These are phyloP conservation scores for Porcisia hertigi DNA, from an alignment of 208 protist genomes.

Conservation along the genomic window DNA sequence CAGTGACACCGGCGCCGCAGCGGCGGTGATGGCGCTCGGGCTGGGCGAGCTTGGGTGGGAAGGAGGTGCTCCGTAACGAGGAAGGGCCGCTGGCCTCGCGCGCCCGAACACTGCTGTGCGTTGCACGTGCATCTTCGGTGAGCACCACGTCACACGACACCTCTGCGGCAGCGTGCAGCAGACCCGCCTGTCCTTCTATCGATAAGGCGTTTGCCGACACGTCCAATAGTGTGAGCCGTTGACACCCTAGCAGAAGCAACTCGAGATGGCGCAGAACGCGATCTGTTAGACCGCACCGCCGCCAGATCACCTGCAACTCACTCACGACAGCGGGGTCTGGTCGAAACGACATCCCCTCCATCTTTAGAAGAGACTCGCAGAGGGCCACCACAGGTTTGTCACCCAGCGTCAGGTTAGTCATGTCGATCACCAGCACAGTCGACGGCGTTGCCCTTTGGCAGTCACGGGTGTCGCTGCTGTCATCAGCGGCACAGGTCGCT, in stretches of 20 bases:
- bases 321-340: slow-evolving; percentile 2
- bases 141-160: slow-evolving; percentile 34
- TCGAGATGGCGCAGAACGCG: slow-evolving; percentile 42
- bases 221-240: slow-evolving; percentile 41
- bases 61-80: not conserved
- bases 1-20: not conserved
- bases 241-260: slow-evolving; percentile 47
- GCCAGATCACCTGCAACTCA: slow-evolving; percentile 45
- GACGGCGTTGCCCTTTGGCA: not conserved
- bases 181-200: slow-evolving; percentile 13
- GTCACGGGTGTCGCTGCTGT: not conserved
- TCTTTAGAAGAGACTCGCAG: slow-evolving; percentile 60
- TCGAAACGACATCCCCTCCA: slow-evolving; percentile 20
- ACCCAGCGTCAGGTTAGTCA: slow-evolving; percentile 36
- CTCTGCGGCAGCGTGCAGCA: slow-evolving; percentile 29
- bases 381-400: slow-evolving; percentile 64
- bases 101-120: slow-evolving; percentile 4
- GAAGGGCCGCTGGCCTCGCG: slow-evolving; percentile 10
- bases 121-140: slow-evolving; percentile 5
- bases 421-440: slow-evolving; percentile 21
- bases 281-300: slow-evolving; percentile 55
- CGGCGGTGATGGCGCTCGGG: not conserved
- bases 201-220: slow-evolving; percentile 40
- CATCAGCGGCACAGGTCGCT: not conserved
- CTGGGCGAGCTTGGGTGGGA: not conserved